phyloP scores from a whole-genome alignment of 192 early-diverging fungal species.

The Fimicolochytrium jonesii region DNA sequence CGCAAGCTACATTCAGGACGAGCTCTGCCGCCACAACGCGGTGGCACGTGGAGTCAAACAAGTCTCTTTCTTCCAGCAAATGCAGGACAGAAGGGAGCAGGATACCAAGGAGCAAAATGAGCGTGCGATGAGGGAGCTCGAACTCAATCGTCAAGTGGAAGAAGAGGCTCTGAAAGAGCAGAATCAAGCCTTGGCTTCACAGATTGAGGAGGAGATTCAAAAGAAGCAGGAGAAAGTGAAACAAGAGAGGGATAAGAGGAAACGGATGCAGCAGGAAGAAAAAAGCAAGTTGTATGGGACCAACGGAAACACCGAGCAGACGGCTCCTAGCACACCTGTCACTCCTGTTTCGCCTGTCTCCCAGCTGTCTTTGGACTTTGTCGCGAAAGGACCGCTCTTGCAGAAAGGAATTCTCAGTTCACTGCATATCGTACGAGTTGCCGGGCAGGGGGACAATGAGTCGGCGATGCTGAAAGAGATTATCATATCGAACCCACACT shows the following conservation, averaged over 20 bases:
- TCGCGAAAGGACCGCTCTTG: conserved; percentile 16
- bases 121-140: not conserved
- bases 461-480: conserved; percentile 16
- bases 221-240: conserved; percentile 17
- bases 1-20: conserved; percentile 29
- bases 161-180: conserved; percentile 20
- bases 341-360: no score
- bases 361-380: conserved; percentile 3
- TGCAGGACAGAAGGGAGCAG: conserved; percentile 25
- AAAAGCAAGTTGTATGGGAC: not conserved
- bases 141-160: conserved; percentile 4
- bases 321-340: no score
- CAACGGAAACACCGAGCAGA: no score
- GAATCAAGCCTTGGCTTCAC: conserved; percentile 14
- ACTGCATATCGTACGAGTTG: conserved; percentile 9
- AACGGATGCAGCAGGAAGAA: not conserved
- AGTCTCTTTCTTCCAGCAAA: conserved; percentile 40
- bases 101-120: conserved; percentile 22
- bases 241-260: conserved; percentile 18
- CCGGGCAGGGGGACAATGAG: not conserved
- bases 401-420: conserved; percentile 13
- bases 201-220: conserved; percentile 27
- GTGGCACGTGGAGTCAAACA: conserved; percentile 29
- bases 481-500: conserved; percentile 4
- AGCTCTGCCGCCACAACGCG: conserved; percentile 22